Evolutionary conservation across 2,329 filamentous ascomycete species (phyloP).

Genomic region (Exophiala mesophila): DNA sequence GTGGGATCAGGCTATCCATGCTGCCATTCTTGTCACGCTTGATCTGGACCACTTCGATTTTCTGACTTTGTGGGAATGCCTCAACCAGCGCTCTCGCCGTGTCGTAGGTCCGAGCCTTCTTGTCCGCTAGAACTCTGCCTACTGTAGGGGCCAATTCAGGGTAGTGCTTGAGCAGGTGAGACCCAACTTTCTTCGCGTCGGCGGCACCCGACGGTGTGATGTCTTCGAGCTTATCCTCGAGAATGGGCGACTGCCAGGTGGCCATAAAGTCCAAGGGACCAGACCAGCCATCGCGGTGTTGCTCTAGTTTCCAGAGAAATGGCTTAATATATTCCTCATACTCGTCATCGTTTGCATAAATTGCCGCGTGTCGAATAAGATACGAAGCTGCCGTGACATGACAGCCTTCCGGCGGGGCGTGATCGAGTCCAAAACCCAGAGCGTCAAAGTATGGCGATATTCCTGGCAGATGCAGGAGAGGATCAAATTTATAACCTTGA

Average conservation of each 20-base stretch:
- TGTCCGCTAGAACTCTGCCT: constrained; percentile 18
- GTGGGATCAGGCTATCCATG: constrained; percentile 16
- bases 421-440: constrained; percentile 20
- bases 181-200: constrained; percentile 18
- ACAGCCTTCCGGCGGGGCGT: constrained; percentile 17
- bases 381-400: constrained; percentile 20
- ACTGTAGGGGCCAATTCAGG: constrained; percentile 15
- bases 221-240: constrained; percentile 19
- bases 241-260: constrained; percentile 20
- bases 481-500: constrained; percentile 22
- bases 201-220: constrained; percentile 19
- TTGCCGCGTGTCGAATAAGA: constrained; percentile 20
- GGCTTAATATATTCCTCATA: constrained; percentile 24
- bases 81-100: constrained; percentile 16
- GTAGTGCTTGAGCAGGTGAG: constrained; percentile 16
- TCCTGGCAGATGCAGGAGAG: constrained; percentile 20
- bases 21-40: constrained; percentile 17
- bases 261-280: constrained; percentile 20
- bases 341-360: constrained; percentile 23
- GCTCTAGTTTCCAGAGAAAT: constrained; percentile 21
- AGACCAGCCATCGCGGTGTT: constrained; percentile 18
- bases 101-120: constrained; percentile 20
- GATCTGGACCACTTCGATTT: constrained; percentile 20
- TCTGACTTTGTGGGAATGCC: constrained; percentile 13
- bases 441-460: constrained; percentile 23